Percentiles rank a stretch among this genome's conserved stretches.
Conservation (phyloP, 176 grass and related monocot genomes). For the Triticum aestivum region DNA sequence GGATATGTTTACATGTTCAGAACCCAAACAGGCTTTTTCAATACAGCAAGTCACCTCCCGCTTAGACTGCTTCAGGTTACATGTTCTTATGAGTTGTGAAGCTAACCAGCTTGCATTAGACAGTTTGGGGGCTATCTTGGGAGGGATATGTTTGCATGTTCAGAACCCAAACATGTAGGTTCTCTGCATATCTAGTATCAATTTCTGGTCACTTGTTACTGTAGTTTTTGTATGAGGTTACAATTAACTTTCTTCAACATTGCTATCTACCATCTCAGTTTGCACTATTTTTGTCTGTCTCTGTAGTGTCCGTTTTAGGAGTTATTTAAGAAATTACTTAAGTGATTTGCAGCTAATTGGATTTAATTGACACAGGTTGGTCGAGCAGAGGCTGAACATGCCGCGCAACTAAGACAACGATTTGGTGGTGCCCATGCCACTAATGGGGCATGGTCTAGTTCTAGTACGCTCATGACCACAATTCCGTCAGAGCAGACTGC, state of each 20-base stretch:
- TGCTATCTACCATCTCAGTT: not conserved
- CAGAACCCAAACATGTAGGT: not conserved
- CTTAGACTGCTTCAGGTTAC: not conserved
- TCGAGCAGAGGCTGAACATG: conserved; percentile 38
- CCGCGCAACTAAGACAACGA: conserved; percentile 36
- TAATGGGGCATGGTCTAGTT: conserved; percentile 24
- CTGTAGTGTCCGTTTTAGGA: not conserved
- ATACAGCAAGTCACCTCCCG: not conserved
- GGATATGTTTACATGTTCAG: not conserved
- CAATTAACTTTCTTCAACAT: conserved; percentile 9
- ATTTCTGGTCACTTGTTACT: conserved; percentile 7
- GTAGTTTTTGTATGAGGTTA: not conserved
- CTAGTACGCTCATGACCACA: conserved; percentile 30
- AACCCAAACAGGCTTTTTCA: conserved; percentile 2
- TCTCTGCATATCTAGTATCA: not conserved
- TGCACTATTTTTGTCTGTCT: not conserved
- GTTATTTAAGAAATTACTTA: not conserved
- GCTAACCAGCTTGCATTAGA: conserved; percentile 15
- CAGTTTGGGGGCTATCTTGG: not conserved
- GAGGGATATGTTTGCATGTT: not conserved
- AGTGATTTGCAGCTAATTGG: conserved; percentile 1
- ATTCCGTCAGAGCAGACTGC: conserved; percentile 43
- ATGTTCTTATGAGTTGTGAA: not conserved
- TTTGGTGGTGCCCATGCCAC: conserved; percentile 6
- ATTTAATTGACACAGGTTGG: conserved; percentile 46